These are phyloP conservation scores for Candida albicans DNA, from an alignment of 1,139 yeast species.

Conservation along the genomic window DNA sequence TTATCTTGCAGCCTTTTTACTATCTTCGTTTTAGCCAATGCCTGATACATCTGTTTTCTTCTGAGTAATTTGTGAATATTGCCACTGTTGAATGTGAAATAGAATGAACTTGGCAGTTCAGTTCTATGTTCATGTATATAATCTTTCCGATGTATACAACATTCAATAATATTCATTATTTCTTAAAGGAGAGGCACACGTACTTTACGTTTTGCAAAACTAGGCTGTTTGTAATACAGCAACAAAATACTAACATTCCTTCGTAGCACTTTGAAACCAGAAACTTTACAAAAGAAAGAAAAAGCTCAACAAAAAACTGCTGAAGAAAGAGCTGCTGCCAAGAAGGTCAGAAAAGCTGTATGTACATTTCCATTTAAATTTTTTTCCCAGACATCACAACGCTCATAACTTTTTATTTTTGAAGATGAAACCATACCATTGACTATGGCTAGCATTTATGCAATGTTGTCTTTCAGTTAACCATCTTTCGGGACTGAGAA, in stretches of 20 bases:
- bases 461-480: constrained; percentile 93
- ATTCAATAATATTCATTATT: constrained; percentile 14
- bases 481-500: constrained; percentile 99
- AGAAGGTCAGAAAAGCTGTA: constrained; percentile 86
- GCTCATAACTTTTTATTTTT: constrained; percentile 24
- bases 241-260: constrained; percentile 32
- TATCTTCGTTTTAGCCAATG: constrained; percentile 42
- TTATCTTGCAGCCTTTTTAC: constrained; percentile 43
- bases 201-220: constrained; percentile 7
- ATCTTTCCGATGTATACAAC: constrained; percentile 28
- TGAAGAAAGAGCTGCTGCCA: constrained; percentile 86
- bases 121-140: constrained; percentile 33
- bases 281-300: constrained; percentile 93
- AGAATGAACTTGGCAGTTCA: constrained; percentile 50
- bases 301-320: constrained; percentile 87
- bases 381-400: not conserved
- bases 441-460: constrained; percentile 73
- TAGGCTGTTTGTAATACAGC: constrained; percentile 4
- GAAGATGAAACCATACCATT: constrained; percentile 65
- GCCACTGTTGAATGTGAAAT: constrained; percentile 27
- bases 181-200: constrained; percentile 19
- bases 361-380: constrained; percentile 37
- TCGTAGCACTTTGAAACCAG: constrained; percentile 65
- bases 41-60: constrained; percentile 53
- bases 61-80: constrained; percentile 28